These are phyloP conservation scores for Didymella pomorum DNA, from an alignment of 2,329 filamentous ascomycete species.

Conservation along the genomic window DNA sequence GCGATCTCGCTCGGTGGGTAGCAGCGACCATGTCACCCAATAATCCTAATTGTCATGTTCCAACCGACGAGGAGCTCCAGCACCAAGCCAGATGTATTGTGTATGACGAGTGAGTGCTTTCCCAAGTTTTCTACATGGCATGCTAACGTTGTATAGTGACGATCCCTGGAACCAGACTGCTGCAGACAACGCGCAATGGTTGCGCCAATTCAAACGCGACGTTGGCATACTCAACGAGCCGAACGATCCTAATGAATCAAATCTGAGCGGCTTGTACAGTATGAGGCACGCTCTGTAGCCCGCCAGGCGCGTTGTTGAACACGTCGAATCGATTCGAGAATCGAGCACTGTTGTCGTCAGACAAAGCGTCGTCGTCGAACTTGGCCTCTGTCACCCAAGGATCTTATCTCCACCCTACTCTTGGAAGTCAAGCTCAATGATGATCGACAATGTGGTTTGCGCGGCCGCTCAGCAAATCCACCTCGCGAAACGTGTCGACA, in stretches of 20 bases:
- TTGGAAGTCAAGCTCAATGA: background rate
- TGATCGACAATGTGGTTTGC: conserved; percentile 5
- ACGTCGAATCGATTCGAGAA: background rate
- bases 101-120: conserved; percentile 29
- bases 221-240: conserved; percentile 24
- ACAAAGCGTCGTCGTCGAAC: background rate
- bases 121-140: background rate
- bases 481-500: background rate
- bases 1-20: conserved; percentile 34
- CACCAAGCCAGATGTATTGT: conserved; percentile 45
- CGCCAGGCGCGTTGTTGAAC: background rate
- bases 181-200: conserved; percentile 46
- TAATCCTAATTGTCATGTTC: conserved; percentile 31
- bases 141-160: conserved; percentile 23
- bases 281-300: background rate
- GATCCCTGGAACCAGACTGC: conserved; percentile 51
- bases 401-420: background rate
- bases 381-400: conserved; percentile 9
- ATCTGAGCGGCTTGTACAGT: conserved; percentile 12
- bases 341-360: background rate
- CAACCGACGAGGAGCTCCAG: conserved; percentile 46
- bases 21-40: conserved; percentile 36
- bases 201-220: conserved; percentile 41
- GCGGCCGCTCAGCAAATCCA: conserved; percentile 4
- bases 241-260: conserved; percentile 6